Evolutionary conservation across 495 filamentous ascomycete species (phyloP).

Genomic region (Penicillium goetzii): DNA sequence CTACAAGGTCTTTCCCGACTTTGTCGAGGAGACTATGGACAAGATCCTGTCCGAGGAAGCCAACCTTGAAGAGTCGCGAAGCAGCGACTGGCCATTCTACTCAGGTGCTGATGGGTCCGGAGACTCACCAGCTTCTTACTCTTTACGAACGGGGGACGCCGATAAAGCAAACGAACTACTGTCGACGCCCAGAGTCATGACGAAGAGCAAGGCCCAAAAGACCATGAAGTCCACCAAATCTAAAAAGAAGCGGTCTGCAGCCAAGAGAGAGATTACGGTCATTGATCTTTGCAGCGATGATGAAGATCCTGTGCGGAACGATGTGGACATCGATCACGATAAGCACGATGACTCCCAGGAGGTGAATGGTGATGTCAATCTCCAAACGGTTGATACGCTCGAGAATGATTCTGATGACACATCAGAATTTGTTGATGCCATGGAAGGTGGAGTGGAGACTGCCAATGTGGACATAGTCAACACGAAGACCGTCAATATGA

Average conservation of each 20-base stretch:
- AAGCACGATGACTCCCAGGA: not conserved
- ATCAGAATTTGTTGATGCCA: not conserved
- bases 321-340: not conserved
- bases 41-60: conserved; percentile 34
- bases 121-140: not conserved
- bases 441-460: not conserved
- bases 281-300: conserved; percentile 19
- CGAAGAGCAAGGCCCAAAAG: not conserved
- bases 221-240: not conserved
- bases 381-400: not conserved
- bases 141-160: not conserved
- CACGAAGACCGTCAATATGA: not conserved
- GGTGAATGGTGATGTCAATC: not conserved
- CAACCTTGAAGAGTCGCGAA: conserved; percentile 27
- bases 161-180: not conserved
- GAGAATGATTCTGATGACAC: not conserved
- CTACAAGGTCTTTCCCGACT: conserved; percentile 28
- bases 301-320: not conserved
- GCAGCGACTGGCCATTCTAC: conserved; percentile 14
- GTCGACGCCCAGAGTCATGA: not conserved
- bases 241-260: not conserved
- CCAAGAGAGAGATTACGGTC: conserved; percentile 14
- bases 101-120: not conserved
- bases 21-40: conserved; percentile 24
- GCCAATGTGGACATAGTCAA: not conserved